Evolutionary conservation across 768 basidiomycete species (phyloP), one percentile per base, ranked within the genome.

Genomic region (Suillus spraguei): DNA sequence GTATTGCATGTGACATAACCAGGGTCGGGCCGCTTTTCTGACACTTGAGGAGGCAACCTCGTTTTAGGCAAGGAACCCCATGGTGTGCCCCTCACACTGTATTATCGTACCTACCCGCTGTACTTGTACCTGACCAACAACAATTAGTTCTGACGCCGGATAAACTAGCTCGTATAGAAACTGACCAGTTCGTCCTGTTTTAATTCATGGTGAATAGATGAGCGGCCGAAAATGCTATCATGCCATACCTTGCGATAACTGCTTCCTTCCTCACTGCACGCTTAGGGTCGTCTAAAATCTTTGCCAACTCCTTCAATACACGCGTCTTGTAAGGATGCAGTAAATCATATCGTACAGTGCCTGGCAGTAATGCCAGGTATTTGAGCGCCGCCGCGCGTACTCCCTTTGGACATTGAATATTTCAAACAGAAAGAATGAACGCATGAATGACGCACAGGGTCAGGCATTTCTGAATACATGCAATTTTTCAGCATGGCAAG

Each of bases 281-380:
- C 72, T 89, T 91, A n/a, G 92, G 92, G 77, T 99, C 97, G 72
- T 99, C 97, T 54, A 99, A 75, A 5, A 83, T 85, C 65, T 82
- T 86, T 0, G 83, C 89, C 33, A 99, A 80, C 64, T 90, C 88
- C 42, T 87, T 87, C 59, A 98, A 74, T 28, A 97, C 91, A 0
- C 71, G 77, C 2, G 85, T 63, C 74, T 94, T 98, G 70, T 86
- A 83, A 1, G 92, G 89, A 70, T 97, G 94, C 44, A 99, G 80
- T 14, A 90, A 78, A 66, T 92, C 89, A 73, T 94, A 97, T 39
- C 91, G 87, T 56, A 98, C 85, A 39, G 87, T 82, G 46, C 80
- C 81, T 0, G 97, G 95, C 53, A 99, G 73, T 22, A 85, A 77
- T 3, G 83, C 86, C 4, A 99, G 80, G 71, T 89, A 94, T 47